Conservation (phyloP, 768 basidiomycete species). For the Mrakia frigida region DNA sequence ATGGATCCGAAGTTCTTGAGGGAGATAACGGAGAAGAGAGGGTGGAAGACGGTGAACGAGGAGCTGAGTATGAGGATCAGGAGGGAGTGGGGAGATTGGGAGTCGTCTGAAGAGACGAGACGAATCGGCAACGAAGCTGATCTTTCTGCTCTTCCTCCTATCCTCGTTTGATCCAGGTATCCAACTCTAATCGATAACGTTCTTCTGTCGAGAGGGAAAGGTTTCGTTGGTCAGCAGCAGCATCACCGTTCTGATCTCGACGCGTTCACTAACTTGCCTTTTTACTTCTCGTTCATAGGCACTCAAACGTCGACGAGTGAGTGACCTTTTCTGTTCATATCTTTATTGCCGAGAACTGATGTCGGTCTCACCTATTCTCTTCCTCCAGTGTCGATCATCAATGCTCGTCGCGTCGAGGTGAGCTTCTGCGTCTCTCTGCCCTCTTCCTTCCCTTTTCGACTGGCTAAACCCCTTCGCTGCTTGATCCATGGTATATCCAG, state of each 20-base stretch:
- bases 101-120: not conserved
- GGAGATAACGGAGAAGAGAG: not conserved
- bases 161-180: not conserved
- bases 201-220: not conserved
- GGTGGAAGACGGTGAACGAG: not conserved
- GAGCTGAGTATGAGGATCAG: not conserved
- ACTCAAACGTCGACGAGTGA: too few relatives aligned
- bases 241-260: not conserved
- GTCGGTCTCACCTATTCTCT: not conserved
- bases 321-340: too few relatives aligned
- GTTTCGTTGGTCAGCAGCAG: not conserved
- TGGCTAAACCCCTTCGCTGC: too few relatives aligned
- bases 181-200: not conserved
- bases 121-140: not conserved
- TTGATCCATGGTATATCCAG: too few relatives aligned
- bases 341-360: not conserved
- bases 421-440: not conserved
- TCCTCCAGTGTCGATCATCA: not conserved
- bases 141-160: not conserved
- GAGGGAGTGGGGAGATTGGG: conserved; percentile 7
- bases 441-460: not conserved
- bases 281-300: too few relatives aligned
- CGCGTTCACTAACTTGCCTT: not conserved
- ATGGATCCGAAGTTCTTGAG: not conserved
- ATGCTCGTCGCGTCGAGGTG: not conserved